These are phyloP conservation scores for Alloascoidea africana DNA, from an alignment of 805 yeast genomes.

Conservation along the genomic window DNA sequence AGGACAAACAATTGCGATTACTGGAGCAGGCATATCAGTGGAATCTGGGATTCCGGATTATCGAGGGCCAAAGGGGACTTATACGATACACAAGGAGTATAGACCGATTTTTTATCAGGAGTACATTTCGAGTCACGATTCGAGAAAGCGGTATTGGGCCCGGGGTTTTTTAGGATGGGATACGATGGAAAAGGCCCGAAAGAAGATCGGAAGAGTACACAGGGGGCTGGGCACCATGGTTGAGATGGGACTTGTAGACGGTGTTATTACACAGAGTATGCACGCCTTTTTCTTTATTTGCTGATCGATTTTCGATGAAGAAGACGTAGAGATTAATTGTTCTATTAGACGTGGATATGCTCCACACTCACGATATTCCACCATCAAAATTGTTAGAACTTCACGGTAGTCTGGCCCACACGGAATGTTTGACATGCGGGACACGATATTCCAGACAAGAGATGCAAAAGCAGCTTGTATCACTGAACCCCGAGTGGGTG, in stretches of 20 bases:
- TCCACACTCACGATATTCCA: conserved; percentile 9
- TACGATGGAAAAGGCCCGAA: conserved; percentile 8
- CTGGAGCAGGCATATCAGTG: conserved; percentile 15
- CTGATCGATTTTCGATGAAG: background rate
- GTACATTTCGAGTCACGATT: conserved; percentile 8
- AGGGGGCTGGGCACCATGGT: conserved; percentile 8
- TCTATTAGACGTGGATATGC: conserved; percentile 12
- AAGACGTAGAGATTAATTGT: background rate
- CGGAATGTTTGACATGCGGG: conserved; percentile 11
- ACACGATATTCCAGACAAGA: conserved; percentile 6
- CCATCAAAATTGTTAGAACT: conserved; percentile 11
- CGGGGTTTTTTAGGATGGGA: conserved; percentile 13
- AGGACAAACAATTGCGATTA: conserved; percentile 9
- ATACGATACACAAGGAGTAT: conserved; percentile 11
- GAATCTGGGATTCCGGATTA: conserved; percentile 16
- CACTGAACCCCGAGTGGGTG: conserved; percentile 12
- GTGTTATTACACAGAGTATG: conserved; percentile 12
- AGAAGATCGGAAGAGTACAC: conserved; percentile 9
- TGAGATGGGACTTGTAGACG: conserved; percentile 6
- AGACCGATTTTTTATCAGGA: conserved; percentile 15
- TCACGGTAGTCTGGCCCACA: conserved; percentile 12
- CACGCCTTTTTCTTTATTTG: background rate
- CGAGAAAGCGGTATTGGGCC: conserved; percentile 15
- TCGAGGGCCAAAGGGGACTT: conserved; percentile 14
- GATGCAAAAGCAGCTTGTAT: conserved; percentile 7